Percentiles rank a stretch among this genome's conserved stretches.
Evolutionary conservation across 1,284 basidiomycete species (phyloP).

Genomic region (Caloboletus inedulis): DNA sequence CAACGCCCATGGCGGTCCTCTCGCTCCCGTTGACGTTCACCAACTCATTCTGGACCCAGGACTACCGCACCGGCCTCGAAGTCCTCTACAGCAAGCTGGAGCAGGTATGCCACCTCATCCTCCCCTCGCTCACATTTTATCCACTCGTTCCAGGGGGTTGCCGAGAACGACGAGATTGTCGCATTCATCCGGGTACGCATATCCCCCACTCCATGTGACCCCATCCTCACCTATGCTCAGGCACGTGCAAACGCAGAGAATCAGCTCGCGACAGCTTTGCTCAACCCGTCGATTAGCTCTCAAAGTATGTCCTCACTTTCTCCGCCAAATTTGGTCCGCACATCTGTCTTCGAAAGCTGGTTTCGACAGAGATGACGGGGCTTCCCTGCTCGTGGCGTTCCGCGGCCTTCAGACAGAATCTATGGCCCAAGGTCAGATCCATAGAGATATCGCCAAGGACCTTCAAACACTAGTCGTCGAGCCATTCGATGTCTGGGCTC

Average conservation of each 20-base stretch:
- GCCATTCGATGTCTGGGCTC: slow-evolving; percentile 74
- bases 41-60: slow-evolving; percentile 91
- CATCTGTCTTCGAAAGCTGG: slow-evolving; percentile 46
- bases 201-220: slow-evolving; percentile 3
- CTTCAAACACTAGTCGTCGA: slow-evolving; percentile 64
- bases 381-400: slow-evolving; percentile 73
- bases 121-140: slow-evolving; percentile 22
- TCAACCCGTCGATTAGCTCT: slow-evolving; percentile 49
- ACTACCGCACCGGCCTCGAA: slow-evolving; percentile 80
- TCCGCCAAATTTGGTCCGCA: not conserved
- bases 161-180: slow-evolving; percentile 79
- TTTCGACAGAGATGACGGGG: slow-evolving; percentile 76
- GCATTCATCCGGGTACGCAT: slow-evolving; percentile 72
- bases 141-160: slow-evolving; percentile 50
- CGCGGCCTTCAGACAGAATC: slow-evolving; percentile 75
- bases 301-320: slow-evolving; percentile 42
- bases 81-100: slow-evolving; percentile 75
- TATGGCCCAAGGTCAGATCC: slow-evolving; percentile 59
- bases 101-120: slow-evolving; percentile 48
- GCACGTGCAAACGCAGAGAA: slow-evolving; percentile 64
- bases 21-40: slow-evolving; percentile 81
- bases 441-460: slow-evolving; percentile 65
- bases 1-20: slow-evolving; percentile 67
- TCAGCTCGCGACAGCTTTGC: slow-evolving; percentile 56
- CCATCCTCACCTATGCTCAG: slow-evolving; percentile 35